phyloP scores from a whole-genome alignment of 2,329 filamentous ascomycete genomes.

The Colletotrichum gigasporum region DNA sequence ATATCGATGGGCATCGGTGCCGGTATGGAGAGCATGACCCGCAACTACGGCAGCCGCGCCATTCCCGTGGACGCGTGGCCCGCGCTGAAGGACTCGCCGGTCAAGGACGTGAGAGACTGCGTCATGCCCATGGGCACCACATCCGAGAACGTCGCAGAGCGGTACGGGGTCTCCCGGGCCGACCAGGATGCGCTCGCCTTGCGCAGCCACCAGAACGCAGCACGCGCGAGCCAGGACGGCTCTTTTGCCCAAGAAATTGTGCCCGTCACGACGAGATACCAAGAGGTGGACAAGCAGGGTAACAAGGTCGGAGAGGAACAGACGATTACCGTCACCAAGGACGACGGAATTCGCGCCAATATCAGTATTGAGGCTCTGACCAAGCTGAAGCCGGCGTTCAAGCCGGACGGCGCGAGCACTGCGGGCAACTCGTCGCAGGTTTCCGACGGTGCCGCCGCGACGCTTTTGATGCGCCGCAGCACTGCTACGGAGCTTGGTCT shows the following conservation, averaged over 20 bases:
- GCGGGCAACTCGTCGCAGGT: conserved; percentile 90
- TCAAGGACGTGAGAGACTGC: conserved; percentile 81
- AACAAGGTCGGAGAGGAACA: conserved; percentile 64
- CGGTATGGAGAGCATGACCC: conserved; percentile 96
- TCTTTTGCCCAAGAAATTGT: conserved; percentile 83
- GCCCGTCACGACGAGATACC: conserved; percentile 76
- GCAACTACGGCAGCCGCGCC: conserved; percentile 86
- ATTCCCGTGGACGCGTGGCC: conserved; percentile 87
- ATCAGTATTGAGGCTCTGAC: conserved; percentile 76
- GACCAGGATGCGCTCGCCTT: conserved; percentile 89
- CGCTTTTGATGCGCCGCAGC: conserved; percentile 84
- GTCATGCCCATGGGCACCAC: conserved; percentile 96
- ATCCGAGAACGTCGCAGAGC: conserved; percentile 83
- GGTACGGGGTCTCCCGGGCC: conserved; percentile 76
- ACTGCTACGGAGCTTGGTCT: conserved; percentile 81
- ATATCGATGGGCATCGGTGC: conserved; percentile 82
- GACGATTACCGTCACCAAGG: conserved; percentile 74
- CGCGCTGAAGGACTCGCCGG: conserved; percentile 69
- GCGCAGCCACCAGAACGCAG: conserved; percentile 77
- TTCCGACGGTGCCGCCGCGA: conserved; percentile 86
- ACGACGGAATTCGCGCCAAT: conserved; percentile 83
- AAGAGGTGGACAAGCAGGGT: conserved; percentile 70
- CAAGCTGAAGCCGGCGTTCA: conserved; percentile 88
- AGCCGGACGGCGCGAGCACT: conserved; percentile 77
- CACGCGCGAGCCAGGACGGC: conserved; percentile 73